Conservation (phyloP, 2,329 filamentous ascomycete species). For the Pestalotiopsis sp. region DNA sequence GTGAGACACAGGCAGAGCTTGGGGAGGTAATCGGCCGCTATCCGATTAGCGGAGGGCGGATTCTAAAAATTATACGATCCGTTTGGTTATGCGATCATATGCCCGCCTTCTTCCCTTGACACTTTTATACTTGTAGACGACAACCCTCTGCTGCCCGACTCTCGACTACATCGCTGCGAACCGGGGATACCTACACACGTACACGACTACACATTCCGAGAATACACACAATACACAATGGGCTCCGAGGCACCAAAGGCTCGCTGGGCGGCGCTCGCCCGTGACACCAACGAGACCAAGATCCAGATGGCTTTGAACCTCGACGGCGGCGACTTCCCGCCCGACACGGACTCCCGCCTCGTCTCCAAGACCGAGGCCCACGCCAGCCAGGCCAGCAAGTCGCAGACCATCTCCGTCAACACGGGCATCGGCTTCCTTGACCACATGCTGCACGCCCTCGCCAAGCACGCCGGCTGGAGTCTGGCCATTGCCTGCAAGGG, state of each 20-base stretch:
- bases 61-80: neutral
- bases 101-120: neutral
- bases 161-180: neutral
- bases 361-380: slow-evolving; percentile 62
- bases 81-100: neutral
- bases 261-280: slow-evolving; percentile 77
- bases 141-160: neutral
- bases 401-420: slow-evolving; percentile 83
- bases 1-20: neutral
- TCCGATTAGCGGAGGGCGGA: slow-evolving; percentile 8
- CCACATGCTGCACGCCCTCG: slow-evolving; percentile 96
- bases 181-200: neutral
- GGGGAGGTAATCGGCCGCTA: slow-evolving; percentile 1
- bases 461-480: slow-evolving; percentile 96
- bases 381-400: slow-evolving; percentile 80
- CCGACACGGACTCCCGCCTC: slow-evolving; percentile 60
- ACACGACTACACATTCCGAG: neutral
- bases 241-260: slow-evolving; percentile 29
- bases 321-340: slow-evolving; percentile 80
- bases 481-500: slow-evolving; percentile 80
- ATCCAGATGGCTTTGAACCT: slow-evolving; percentile 92
- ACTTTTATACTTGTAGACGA: neutral
- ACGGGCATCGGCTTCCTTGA: slow-evolving; percentile 97
- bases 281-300: slow-evolving; percentile 97
- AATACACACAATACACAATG: slow-evolving; percentile 19